Evolutionary conservation across 2,329 filamentous ascomycete genomes (phyloP).

Genomic region (Chaetothyriales sp.): DNA sequence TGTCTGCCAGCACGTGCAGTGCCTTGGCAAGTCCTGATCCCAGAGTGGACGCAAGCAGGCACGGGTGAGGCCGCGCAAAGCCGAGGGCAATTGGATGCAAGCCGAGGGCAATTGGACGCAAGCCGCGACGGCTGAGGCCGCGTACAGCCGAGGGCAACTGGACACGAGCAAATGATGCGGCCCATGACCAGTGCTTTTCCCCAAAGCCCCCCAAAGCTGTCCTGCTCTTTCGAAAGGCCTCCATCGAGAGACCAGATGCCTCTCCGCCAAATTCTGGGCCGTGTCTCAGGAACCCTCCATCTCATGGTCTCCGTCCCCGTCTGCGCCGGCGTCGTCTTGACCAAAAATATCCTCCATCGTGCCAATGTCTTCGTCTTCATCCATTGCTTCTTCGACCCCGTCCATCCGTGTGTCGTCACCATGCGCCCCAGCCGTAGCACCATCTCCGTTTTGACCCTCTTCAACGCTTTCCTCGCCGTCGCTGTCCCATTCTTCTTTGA

Average conservation of each 20-base stretch:
- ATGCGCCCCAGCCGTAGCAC: slow-evolving; percentile 6
- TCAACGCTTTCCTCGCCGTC: slow-evolving; percentile 35
- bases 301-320: slow-evolving; percentile 31
- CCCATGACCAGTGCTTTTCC: neutral
- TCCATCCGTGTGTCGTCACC: slow-evolving; percentile 16
- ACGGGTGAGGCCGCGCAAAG: neutral
- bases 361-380: slow-evolving; percentile 18
- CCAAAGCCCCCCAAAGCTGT: neutral
- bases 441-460: slow-evolving; percentile 15
- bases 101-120: too few species aligned
- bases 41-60: neutral
- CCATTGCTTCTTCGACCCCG: slow-evolving; percentile 20
- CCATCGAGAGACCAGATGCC: neutral
- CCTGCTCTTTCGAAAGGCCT: neutral
- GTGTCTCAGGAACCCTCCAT: slow-evolving; percentile 14
- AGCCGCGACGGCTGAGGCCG: neutral
- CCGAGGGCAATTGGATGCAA: too few species aligned
- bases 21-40: neutral
- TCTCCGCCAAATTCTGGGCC: neutral
- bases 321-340: slow-evolving; percentile 22
- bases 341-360: slow-evolving; percentile 23
- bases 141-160: too few species aligned
- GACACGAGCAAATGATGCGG: neutral
- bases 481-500: slow-evolving; percentile 46
- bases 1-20: neutral